Conservation (phyloP, 2,329 filamentous ascomycete genomes). For the Cadophora sp. region DNA sequence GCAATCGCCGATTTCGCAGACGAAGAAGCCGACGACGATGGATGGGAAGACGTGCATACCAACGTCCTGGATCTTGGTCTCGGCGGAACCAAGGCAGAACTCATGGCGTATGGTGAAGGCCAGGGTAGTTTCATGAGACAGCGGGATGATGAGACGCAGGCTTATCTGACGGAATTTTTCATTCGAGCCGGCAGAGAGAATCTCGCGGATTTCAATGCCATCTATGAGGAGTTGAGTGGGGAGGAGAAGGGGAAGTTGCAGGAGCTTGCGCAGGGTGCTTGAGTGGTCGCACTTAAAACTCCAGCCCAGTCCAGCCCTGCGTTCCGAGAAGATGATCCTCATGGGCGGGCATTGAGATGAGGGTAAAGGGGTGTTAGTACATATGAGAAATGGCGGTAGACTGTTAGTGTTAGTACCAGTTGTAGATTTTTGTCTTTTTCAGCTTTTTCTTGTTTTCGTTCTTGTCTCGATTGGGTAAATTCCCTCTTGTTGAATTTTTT, state of each 20-base stretch:
- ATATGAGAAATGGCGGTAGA: no score
- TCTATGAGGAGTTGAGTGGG: slow-evolving; percentile 46
- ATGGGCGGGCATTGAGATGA: no score
- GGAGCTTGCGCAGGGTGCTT: slow-evolving; percentile 43
- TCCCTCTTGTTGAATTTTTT: no score
- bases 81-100: slow-evolving; percentile 71
- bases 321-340: no score
- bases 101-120: slow-evolving; percentile 78
- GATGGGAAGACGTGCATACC: slow-evolving; percentile 83
- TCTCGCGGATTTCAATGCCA: slow-evolving; percentile 47
- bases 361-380: no score
- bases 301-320: no score
- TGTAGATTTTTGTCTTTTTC: no score
- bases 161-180: slow-evolving; percentile 85
- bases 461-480: no score
- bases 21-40: slow-evolving; percentile 77
- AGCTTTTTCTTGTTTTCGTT: no score
- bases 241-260: slow-evolving; percentile 57
- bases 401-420: no score
- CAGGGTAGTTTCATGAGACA: slow-evolving; percentile 63
- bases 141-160: slow-evolving; percentile 89
- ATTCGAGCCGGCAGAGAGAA: slow-evolving; percentile 49
- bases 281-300: no score
- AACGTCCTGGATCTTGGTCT: slow-evolving; percentile 79
- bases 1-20: slow-evolving; percentile 64